Percentiles rank a stretch among this genome's conserved stretches.
Evolutionary conservation across 2,329 filamentous ascomycete genomes (phyloP).

Genomic region (Stagonosporopsis rhizophila): DNA sequence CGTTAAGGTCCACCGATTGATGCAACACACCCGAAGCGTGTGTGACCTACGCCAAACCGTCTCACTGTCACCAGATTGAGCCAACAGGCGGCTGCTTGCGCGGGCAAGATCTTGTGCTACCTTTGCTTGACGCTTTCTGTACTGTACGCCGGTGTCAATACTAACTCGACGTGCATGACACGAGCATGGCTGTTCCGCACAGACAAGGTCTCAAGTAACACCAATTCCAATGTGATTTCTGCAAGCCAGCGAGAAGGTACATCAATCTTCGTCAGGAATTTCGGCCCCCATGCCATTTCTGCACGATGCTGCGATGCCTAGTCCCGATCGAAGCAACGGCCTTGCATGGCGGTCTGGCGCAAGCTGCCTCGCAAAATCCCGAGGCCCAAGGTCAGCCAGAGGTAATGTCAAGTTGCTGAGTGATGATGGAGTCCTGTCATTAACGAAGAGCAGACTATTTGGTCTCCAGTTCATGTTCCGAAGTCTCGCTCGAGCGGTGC

Average conservation of each 20-base stretch:
- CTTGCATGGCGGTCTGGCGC: neutral
- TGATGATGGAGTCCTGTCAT: neutral
- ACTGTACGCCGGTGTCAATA: neutral
- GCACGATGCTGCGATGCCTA: slow-evolving; percentile 7
- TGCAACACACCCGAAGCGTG: neutral
- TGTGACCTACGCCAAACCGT: neutral
- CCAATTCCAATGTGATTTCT: neutral
- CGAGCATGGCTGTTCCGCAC: neutral
- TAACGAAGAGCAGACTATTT: neutral
- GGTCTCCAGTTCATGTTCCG: neutral
- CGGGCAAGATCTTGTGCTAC: slow-evolving; percentile 3
- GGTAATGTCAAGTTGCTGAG: neutral
- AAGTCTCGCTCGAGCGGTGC: neutral
- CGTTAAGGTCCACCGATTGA: neutral
- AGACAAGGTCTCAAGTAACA: neutral
- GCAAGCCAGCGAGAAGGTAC: neutral
- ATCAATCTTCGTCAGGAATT: neutral
- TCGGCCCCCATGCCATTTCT: neutral
- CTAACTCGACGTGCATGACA: neutral
- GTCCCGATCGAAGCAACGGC: neutral
- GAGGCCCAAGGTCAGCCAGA: neutral
- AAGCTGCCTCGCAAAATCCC: neutral
- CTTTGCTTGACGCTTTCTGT: neutral
- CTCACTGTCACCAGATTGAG: neutral
- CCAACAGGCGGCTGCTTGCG: neutral